A percentile compares a stretch with the other conserved stretches of the same genome.
Conservation (phyloP, 768 basidiomycete genomes). For the Omphalotus guepiniiformis region DNA sequence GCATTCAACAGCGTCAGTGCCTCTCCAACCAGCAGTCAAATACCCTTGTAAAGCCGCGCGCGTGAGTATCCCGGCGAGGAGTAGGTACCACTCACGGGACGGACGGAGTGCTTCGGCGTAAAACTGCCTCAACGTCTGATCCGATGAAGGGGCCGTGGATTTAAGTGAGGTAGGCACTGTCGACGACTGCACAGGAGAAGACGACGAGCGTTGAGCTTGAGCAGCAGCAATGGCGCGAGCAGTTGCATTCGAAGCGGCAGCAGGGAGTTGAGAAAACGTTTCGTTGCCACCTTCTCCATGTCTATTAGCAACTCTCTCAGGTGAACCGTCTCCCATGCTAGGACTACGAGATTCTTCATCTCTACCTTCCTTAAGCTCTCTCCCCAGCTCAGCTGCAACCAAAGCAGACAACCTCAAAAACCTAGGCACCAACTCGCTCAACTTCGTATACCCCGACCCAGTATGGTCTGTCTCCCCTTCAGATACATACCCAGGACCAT, state of each 20-base stretch:
- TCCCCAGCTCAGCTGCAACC: conserved; percentile 71
- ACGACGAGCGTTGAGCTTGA: no score
- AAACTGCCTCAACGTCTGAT: conserved; percentile 30
- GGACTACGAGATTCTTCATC: conserved; percentile 27
- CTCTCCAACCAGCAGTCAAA: conserved; percentile 76
- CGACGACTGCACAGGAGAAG: no score
- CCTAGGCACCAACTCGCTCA: conserved; percentile 61
- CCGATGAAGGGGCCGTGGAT: no score
- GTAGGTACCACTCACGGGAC: conserved; percentile 76
- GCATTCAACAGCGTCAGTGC: conserved; percentile 63
- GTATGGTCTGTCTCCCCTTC: conserved; percentile 16
- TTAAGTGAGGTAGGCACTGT: no score
- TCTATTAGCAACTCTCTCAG: neutral
- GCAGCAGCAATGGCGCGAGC: neutral
- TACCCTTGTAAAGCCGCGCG: conserved; percentile 87
- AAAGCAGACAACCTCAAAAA: conserved; percentile 78
- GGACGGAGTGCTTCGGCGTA: conserved; percentile 57
- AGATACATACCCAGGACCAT: conserved; percentile 21
- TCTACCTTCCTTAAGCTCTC: conserved; percentile 56
- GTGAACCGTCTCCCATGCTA: neutral
- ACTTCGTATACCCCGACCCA: conserved; percentile 57
- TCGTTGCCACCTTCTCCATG: conserved; percentile 8
- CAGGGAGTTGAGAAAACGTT: conserved; percentile 13
- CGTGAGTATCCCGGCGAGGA: conserved; percentile 71
- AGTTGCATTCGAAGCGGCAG: conserved; percentile 12